Evolutionary conservation across 208 protist genomes (phyloP), one percentile per base, ranked within the genome.

Genomic region (Lotmaria passim): DNA sequence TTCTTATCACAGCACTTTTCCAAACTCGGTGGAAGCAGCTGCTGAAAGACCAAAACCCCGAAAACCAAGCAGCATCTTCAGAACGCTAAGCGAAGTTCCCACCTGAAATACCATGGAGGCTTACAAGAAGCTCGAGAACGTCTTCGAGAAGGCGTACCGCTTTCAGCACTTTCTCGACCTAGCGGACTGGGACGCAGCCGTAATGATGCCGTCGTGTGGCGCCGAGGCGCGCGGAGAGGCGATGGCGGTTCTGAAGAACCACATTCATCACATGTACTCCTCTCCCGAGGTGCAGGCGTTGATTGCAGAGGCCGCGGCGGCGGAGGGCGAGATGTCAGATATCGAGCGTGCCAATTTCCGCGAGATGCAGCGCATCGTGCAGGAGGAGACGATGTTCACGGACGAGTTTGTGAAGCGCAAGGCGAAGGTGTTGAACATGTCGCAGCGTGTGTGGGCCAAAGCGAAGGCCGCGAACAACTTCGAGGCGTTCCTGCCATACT

Each of bases 161-260:
- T 82, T 85, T 30, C 52, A 44, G 39, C 77, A 86, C 67, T 41
- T 89, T 19, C 26, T 74, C 0, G 66, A 47, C 7, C 53, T 94
- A 8, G 79, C 69, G 0, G 30, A 52, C 0, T 94, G 90, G 88
- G 93, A 95, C 55, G 53, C 79, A n/a, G 39, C 76, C 1, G 76
- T 80, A 12, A 80, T 86, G 61, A 97, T 95, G 93, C 89, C 90
- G 1, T 66, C 73, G 6, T 87, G 90, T 47, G 85, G 81, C 30
- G 52, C 73, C 14, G 79, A 77, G n/a, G 72, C 76, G 3, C 75
- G 89, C 38, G 76, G 80, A 33, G 75, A 87, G 34, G 85, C 89
- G 10, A 78, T 90, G 61, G 77, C 80, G 0, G 75, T 82, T 55
- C 53, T 94, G 10, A 43, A 74, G 28, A 61, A 70, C n/a, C 57